Base-by-base conservation (phyloP, 139 green algal genomes). In the Coccomyxa sp. region DNA sequence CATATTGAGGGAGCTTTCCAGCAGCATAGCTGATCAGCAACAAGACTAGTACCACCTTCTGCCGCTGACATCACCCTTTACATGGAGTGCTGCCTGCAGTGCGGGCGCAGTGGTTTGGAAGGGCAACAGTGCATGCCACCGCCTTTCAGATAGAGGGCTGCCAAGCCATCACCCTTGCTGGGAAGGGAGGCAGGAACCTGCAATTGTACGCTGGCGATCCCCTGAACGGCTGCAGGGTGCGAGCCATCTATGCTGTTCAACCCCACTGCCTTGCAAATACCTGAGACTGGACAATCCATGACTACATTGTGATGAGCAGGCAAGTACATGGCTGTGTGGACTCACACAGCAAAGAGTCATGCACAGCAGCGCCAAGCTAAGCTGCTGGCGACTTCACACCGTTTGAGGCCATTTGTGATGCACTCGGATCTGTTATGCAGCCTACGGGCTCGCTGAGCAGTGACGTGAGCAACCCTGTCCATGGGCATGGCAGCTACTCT, bases 61-160 rank as follows among this genome's bases (percentile, higher is more conserved):
- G n/a, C n/a, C n/a, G n/a, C n/a, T n/a, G n/a, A n/a, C n/a, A n/a
- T n/a, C n/a, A n/a, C n/a, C n/a, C n/a, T n/a, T n/a, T n/a, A n/a
- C n/a, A n/a, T n/a, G n/a, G n/a, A n/a, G n/a, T n/a, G n/a, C n/a
- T n/a, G n/a, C n/a, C n/a, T 79, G 76, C 68, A 80, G 76, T 80
- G n/a, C 39, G 68, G 12, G 64, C 76, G n/a, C 58, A 64, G 39
- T 80, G 76, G 76, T 80, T 80, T 37, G 76, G 76, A 31, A 36
- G 35, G 14, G 39, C 72, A 22, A 44, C 68, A 40, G 76, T 64
- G 0, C 24, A 29, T 16, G 64, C 76, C 31, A 68, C 76, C n/a
- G 76, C 75, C 0, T 75, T 80, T 41, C 22, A 39, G 27, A 39
- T 80, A n/a, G 31, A 22, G 18, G 40, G 37, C 1, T 80, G 76